Evolutionary conservation across 202 grass and related monocot genomes (phyloP), one percentile per base, ranked within the genome.

Genomic region (Carex arenaria): DNA sequence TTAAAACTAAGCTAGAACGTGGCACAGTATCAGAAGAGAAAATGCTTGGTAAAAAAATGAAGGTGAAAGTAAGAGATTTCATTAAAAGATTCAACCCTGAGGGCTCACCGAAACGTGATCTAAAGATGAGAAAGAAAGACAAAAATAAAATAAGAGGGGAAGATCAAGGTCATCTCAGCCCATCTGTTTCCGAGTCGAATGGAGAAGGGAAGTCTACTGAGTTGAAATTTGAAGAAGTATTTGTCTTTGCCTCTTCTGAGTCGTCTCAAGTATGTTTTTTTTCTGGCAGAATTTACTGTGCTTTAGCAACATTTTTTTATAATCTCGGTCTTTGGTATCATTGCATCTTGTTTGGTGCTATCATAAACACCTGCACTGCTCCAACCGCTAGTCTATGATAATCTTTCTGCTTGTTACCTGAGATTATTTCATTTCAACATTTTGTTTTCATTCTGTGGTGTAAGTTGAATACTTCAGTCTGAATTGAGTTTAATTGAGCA

Each of bases 71-170:
- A 26, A 93, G 89, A 77, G 88, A 86, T 53, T 99, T 99, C 77
- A 92, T 99, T 22, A 95, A 93, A 90, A 77, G 90, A 84, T 96
- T 99, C 81, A 96, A 83, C 60, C 73, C 82, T 10, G 89, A 90
- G 85, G 84, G 78, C 80, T 95, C 92, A 69, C 92, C 89, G 64
- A 98, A 95, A 83, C 80, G 66, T 64, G 72, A 85, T 83, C 81
- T 72, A 61, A 85, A 67, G 61, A 81, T 84, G 18, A 70, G 73
- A 63, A 87, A 80, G 64, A 94, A 97, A 88, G 86, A 79, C 64
- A 78, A 78, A 26, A 59, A 69, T 6, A 82, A 82, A 82, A 67
- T 82, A 55, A 53, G 18, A 69, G 64, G 65, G 26, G 47, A 68
- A 56, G 43, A 49, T 53, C 18, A 45, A 23, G 78, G 23, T 65